These are phyloP conservation scores for Hymenoscyphus fructigenus DNA, from an alignment of 2,329 filamentous ascomycete genomes.

Conservation along the genomic window DNA sequence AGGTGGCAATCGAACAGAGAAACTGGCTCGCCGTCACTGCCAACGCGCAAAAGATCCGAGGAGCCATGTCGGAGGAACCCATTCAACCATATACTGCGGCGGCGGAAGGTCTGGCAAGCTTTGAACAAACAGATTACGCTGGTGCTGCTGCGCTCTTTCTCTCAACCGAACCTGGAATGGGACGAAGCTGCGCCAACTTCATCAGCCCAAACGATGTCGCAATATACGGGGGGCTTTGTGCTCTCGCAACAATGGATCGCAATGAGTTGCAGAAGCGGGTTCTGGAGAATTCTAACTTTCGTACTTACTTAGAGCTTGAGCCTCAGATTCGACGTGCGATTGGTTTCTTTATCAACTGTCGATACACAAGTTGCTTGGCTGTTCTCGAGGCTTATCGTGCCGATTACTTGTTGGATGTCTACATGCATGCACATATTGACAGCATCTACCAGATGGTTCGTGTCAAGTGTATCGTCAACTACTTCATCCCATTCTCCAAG, in stretches of 20 bases:
- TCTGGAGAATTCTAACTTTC: conserved; percentile 78
- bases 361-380: conserved; percentile 81
- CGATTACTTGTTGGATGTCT: conserved; percentile 89
- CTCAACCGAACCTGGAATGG: conserved; percentile 41
- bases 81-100: conserved; percentile 53
- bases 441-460: conserved; percentile 73
- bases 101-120: conserved; percentile 60
- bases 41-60: conserved; percentile 66
- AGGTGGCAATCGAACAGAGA: conserved; percentile 70
- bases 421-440: conserved; percentile 73
- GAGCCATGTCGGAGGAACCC: conserved; percentile 40
- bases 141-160: conserved; percentile 72
- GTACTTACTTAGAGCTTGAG: conserved; percentile 86
- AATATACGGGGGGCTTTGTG: conserved; percentile 85
- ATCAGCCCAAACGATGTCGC: conserved; percentile 85
- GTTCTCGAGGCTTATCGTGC: conserved; percentile 78
- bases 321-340: conserved; percentile 93
- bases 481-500: conserved; percentile 85
- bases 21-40: conserved; percentile 72
- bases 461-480: conserved; percentile 89
- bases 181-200: conserved; percentile 64
- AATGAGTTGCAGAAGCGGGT: conserved; percentile 71
- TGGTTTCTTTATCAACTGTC: conserved; percentile 82
- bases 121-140: conserved; percentile 55
- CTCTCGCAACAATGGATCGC: conserved; percentile 86